Evolutionary conservation across 805 yeast genomes (phyloP).

Genomic region (Candida hungchunana): DNA sequence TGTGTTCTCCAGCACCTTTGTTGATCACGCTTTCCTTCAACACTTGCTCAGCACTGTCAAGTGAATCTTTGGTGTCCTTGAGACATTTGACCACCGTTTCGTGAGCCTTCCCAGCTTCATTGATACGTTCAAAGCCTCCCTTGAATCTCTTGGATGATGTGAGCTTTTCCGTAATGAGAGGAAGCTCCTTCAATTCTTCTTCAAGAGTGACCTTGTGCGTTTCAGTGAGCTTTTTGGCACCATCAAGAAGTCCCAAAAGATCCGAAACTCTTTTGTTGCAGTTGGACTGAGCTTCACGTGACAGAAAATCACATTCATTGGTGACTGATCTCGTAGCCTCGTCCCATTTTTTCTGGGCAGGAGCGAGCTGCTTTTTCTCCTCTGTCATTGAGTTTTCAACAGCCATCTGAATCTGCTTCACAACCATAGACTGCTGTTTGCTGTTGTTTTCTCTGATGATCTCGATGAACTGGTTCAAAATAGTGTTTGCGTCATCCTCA

Average conservation of each 20-base stretch:
- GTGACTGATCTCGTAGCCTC: conserved; percentile 18
- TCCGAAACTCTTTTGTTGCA: conserved; percentile 12
- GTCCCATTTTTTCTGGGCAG: conserved; percentile 21
- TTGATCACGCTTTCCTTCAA: conserved; percentile 10
- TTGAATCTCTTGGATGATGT: conserved; percentile 9
- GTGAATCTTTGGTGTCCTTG: background rate
- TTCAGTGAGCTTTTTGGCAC: conserved; percentile 16
- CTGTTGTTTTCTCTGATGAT: conserved; percentile 18
- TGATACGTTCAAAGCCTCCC: conserved; percentile 4
- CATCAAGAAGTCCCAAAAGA: conserved; percentile 11
- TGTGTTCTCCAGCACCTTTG: conserved; percentile 10
- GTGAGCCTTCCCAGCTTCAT: conserved; percentile 2
- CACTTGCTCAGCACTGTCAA: background rate
- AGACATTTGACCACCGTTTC: conserved; percentile 1
- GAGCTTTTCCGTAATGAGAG: conserved; percentile 5
- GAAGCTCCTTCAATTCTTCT: conserved; percentile 17
- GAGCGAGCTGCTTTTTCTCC: conserved; percentile 16
- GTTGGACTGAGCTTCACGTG: conserved; percentile 6
- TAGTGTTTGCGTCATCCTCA: conserved; percentile 19
- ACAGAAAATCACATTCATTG: conserved; percentile 20
- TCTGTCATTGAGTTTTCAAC: conserved; percentile 16
- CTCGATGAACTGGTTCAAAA: conserved; percentile 18
- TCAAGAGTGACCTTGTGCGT: conserved; percentile 14
- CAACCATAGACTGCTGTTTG: conserved; percentile 18
- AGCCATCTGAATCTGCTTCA: conserved; percentile 13